Evolutionary conservation across 805 yeast species (phyloP), one percentile per base, ranked within the genome.

Genomic region (Candida alai): DNA sequence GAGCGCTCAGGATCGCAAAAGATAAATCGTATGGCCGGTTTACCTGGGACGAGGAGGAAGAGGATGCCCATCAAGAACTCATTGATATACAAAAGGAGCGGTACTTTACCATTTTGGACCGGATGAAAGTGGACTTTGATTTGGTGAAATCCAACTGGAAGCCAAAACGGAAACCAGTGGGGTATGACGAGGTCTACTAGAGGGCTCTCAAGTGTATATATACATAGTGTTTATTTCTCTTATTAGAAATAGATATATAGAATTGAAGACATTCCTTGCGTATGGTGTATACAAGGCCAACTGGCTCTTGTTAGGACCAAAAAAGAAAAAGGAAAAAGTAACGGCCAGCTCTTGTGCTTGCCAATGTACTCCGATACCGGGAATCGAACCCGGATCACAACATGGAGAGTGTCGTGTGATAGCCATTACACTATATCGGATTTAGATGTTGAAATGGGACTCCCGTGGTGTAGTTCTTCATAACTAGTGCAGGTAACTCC

Each of bases 341-440:
- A n/a, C n/a, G n/a, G n/a, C n/a, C n/a, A n/a, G n/a, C n/a, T n/a
- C n/a, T n/a, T n/a, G n/a, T n/a, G n/a, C n/a, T n/a, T n/a, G 40
- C n/a, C n/a, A n/a, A 4, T 24, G 27, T 35, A 26, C 42, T 46
- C 50, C 48, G 44, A 38, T 24, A 36, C 44, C 44, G 44, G 43
- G 41, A 41, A 39, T 42, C 45, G 52, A 48, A 45, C 51, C 51
- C 51, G 51, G 52, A 47, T 49, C 41, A 28, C 41, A 38, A 44
- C 50, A 44, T 40, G 47, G 53, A 49, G 53, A 49, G 48, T 43
- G 50, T 44, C 43, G 38, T 23, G 53, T 49, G 53, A 44, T 49
- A 47, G 53, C 53, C 53, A 46, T 49, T 49, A 49, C 53, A 49
- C 54, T 50, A 50, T 44, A 48, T 48, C 54, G 53, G 54, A 50